phyloP scores from a whole-genome alignment of 2,329 filamentous ascomycete species.

The Xylariaceae sp. region DNA sequence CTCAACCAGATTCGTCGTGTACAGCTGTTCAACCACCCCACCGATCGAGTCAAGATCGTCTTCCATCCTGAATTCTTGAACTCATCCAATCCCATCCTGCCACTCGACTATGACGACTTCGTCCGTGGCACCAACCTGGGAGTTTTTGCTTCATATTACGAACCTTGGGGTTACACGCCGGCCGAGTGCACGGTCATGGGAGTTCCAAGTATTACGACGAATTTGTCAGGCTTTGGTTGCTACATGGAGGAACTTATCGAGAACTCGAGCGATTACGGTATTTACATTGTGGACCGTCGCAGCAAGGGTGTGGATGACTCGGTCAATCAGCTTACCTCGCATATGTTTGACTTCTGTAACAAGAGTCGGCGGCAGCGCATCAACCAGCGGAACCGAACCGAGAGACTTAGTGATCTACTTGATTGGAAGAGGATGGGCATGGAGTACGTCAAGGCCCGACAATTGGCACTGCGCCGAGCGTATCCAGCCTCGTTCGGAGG shows the following conservation, averaged over 20 bases:
- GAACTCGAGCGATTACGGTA: slow-evolving; percentile 96
- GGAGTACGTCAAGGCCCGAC: slow-evolving; percentile 97
- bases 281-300: slow-evolving; percentile 96
- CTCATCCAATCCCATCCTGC: slow-evolving; percentile 90
- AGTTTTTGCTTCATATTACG: slow-evolving; percentile 96
- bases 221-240: slow-evolving; percentile 95
- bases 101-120: slow-evolving; percentile 97
- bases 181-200: slow-evolving; percentile 99
- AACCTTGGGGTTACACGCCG: slow-evolving; percentile 98
- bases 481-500: slow-evolving; percentile 83
- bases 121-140: slow-evolving; percentile 95
- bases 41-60: slow-evolving; percentile 92
- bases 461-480: slow-evolving; percentile 84
- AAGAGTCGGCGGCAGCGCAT: slow-evolving; percentile 97
- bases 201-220: slow-evolving; percentile 96
- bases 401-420: slow-evolving; percentile 87
- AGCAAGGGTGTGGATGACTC: slow-evolving; percentile 96
- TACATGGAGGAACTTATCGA: slow-evolving; percentile 99
- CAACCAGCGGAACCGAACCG: slow-evolving; percentile 96
- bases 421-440: slow-evolving; percentile 99
- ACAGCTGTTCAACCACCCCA: slow-evolving; percentile 93
- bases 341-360: slow-evolving; percentile 89
- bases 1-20: slow-evolving; percentile 94
- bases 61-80: slow-evolving; percentile 99
- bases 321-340: slow-evolving; percentile 87